Conservation (phyloP, 208 protist species). For the Trichomonas vaginalis region DNA sequence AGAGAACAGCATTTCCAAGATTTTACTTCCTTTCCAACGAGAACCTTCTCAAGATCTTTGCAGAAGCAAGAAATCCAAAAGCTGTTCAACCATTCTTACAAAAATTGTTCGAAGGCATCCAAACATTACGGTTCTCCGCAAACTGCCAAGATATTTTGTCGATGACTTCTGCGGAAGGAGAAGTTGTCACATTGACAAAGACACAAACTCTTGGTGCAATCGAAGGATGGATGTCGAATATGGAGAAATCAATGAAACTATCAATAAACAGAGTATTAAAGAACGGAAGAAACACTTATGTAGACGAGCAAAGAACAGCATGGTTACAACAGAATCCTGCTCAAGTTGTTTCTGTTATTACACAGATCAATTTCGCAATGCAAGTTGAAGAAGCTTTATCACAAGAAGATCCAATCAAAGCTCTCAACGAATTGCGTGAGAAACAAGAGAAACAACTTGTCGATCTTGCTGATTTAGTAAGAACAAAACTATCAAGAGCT, state of each 20-base stretch:
- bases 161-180: background rate
- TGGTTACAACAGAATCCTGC: slow-evolving; percentile 73
- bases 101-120: slow-evolving; percentile 42
- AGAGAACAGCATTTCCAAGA: slow-evolving; percentile 43
- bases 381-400: slow-evolving; percentile 65
- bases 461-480: slow-evolving; percentile 61
- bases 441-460: slow-evolving; percentile 29
- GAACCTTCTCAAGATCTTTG: slow-evolving; percentile 87
- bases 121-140: slow-evolving; percentile 20
- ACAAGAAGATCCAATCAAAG: slow-evolving; percentile 72
- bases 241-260: slow-evolving; percentile 70
- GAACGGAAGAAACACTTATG: slow-evolving; percentile 43
- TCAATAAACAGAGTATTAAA: slow-evolving; percentile 50
- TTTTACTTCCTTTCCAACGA: slow-evolving; percentile 57
- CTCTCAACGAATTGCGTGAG: slow-evolving; percentile 76
- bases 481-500: slow-evolving; percentile 59
- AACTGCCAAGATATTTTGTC: slow-evolving; percentile 69
- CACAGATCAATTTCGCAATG: slow-evolving; percentile 69
- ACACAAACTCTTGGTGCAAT: slow-evolving; percentile 51
- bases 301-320: slow-evolving; percentile 41
- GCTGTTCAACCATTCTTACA: slow-evolving; percentile 45
- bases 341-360: slow-evolving; percentile 67
- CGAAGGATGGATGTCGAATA: slow-evolving; percentile 82
- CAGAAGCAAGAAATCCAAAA: slow-evolving; percentile 45
- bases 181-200: background rate